Conservation (phyloP, 768 basidiomycete species). For the Boletus rubescentipes region DNA sequence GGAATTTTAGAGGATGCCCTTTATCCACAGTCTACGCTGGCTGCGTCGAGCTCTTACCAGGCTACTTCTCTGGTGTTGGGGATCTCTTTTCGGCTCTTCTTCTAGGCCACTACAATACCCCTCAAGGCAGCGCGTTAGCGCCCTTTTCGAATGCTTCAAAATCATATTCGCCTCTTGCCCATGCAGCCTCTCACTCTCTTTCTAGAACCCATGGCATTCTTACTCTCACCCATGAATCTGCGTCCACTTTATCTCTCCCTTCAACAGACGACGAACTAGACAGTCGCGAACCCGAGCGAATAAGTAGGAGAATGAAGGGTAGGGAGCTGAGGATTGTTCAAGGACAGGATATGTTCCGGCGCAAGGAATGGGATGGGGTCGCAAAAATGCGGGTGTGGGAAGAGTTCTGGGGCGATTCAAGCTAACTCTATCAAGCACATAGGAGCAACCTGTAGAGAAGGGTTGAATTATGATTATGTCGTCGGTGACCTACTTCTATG, state of each 20-base stretch:
- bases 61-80: constrained; percentile 96
- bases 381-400: constrained; percentile 33
- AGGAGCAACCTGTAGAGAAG: too few relatives aligned
- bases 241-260: constrained; percentile 48
- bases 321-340: constrained; percentile 85
- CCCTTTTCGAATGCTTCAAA: constrained; percentile 8
- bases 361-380: constrained; percentile 34
- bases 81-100: constrained; percentile 95
- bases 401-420: constrained; percentile 32
- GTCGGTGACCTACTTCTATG: too few relatives aligned
- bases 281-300: constrained; percentile 55
- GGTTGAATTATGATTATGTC: too few relatives aligned
- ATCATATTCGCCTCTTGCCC: constrained; percentile 12
- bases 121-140: background rate
- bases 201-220: constrained; percentile 76
- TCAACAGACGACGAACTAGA: constrained; percentile 83
- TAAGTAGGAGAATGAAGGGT: constrained; percentile 72
- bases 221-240: constrained; percentile 54
- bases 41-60: constrained; percentile 74
- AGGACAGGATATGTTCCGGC: constrained; percentile 66
- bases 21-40: constrained; percentile 61
- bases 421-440: background rate
- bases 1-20: constrained; percentile 10
- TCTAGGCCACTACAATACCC: constrained; percentile 68
- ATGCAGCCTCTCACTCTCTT: constrained; percentile 66